phyloP scores from a whole-genome alignment of 1,284 basidiomycete species.

The Ustilago sp. region DNA sequence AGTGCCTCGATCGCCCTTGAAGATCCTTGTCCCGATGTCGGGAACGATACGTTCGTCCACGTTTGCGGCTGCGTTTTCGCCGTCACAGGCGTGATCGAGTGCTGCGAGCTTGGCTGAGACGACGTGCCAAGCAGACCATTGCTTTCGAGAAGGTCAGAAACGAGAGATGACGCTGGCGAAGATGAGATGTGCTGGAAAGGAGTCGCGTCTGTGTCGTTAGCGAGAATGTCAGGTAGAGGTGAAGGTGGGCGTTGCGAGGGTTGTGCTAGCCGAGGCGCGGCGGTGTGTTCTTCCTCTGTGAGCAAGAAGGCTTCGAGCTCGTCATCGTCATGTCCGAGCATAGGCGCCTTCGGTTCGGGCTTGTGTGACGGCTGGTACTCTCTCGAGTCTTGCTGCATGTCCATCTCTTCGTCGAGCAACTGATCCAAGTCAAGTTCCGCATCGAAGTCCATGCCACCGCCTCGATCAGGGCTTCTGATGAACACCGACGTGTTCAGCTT shows the following conservation, averaged over 20 bases:
- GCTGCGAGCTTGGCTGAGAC: conserved; percentile 38
- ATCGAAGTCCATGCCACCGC: conserved; percentile 33
- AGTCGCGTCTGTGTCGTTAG: neutral
- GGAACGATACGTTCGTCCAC: conserved; percentile 4
- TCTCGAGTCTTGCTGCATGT: neutral
- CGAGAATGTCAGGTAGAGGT: conserved; percentile 2
- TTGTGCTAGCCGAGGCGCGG: neutral
- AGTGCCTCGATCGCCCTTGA: conserved; percentile 36
- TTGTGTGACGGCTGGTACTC: neutral
- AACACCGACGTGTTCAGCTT: conserved; percentile 8
- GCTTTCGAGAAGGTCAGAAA: conserved; percentile 36
- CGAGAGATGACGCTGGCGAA: conserved; percentile 19
- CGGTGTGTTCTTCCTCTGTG: conserved; percentile 25
- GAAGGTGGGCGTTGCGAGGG: conserved; percentile 1
- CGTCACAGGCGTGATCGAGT: conserved; percentile 5
- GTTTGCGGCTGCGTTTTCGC: conserved; percentile 17
- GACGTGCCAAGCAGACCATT: conserved; percentile 40
- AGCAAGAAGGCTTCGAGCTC: conserved; percentile 42
- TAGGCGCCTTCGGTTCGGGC: neutral
- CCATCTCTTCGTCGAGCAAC: conserved; percentile 43
- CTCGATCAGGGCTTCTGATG: conserved; percentile 14
- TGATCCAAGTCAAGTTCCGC: conserved; percentile 38
- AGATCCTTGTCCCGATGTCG: conserved; percentile 18
- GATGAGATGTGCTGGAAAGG: neutral
- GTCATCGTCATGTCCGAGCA: conserved; percentile 26